phyloP scores from a whole-genome alignment of 148 eudicot genomes.

The Vaccinium darrowii region DNA sequence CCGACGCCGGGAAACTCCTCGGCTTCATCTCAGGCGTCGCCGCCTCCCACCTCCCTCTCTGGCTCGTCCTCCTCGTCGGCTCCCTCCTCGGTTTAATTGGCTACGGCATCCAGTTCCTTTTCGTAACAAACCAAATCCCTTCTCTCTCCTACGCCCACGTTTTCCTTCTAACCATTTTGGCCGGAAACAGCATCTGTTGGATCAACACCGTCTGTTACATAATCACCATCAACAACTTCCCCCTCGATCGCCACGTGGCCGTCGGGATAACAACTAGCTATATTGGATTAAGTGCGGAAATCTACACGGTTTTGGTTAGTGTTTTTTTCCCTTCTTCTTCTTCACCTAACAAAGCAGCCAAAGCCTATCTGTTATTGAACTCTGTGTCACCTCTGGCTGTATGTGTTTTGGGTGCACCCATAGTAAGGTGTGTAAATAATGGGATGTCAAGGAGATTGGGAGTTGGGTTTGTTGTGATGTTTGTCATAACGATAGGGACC shows the following conservation, averaged over 20 bases:
- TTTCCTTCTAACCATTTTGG: conserved; percentile 58
- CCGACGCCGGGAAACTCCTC: conserved; percentile 85
- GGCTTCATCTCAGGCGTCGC: conserved; percentile 87
- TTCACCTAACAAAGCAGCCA: conserved; percentile 34
- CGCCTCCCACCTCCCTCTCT: conserved; percentile 60
- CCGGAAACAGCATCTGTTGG: conserved; percentile 98
- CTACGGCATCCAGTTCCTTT: conserved; percentile 72
- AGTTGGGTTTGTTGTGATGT: conserved; percentile 48
- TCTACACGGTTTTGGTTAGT: conserved; percentile 61
- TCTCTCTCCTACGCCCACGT: conserved; percentile 46
- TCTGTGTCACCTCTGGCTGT: conserved; percentile 48
- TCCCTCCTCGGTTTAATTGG: conserved; percentile 65
- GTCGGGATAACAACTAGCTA: conserved; percentile 82
- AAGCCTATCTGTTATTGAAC: conserved; percentile 57
- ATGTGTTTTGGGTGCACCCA: conserved; percentile 39
- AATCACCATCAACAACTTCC: conserved; percentile 62
- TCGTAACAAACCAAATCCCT: conserved; percentile 34
- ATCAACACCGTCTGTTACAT: conserved; percentile 86
- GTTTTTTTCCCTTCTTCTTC: conserved; percentile 14
- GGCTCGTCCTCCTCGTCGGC: conserved; percentile 69
- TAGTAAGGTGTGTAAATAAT: conserved; percentile 25
- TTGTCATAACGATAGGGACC: conserved; percentile 57
- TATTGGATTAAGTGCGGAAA: conserved; percentile 65
- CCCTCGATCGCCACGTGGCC: conserved; percentile 63
- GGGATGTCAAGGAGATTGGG: conserved; percentile 30